Evolutionary conservation across 768 basidiomycete genomes (phyloP).

Genomic region (Mycena leptocephala): DNA sequence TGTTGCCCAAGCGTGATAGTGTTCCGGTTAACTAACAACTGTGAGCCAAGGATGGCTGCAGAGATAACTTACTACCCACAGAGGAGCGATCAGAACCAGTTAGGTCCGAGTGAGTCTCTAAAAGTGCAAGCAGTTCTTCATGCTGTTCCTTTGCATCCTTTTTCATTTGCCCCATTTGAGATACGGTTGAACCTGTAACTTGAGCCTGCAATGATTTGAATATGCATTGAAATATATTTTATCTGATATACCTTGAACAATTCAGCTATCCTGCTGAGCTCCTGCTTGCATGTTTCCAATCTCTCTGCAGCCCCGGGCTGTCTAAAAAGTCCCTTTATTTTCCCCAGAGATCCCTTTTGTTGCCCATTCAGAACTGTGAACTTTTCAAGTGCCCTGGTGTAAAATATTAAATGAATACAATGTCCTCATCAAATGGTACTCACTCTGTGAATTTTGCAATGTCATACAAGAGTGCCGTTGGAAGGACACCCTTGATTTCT

Average conservation of each 20-base stretch:
- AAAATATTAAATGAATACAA: not conserved
- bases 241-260: too few relatives aligned
- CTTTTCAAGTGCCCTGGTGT: not conserved
- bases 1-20: not conserved
- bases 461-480: not conserved
- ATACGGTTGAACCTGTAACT: not conserved
- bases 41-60: not conserved
- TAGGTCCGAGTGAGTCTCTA: not conserved
- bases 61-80: not conserved
- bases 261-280: too few relatives aligned
- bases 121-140: not conserved
- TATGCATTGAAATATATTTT: not conserved
- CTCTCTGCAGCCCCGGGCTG: too few relatives aligned
- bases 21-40: not conserved
- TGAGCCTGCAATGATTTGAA: not conserved
- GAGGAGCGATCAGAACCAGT: not conserved
- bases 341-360: too few relatives aligned
- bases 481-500: not conserved
- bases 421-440: not conserved
- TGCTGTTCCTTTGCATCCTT: not conserved
- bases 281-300: too few relatives aligned
- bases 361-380: not conserved
- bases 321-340: too few relatives aligned
- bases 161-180: not conserved
- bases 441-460: slow-evolving; percentile 10